Base-by-base conservation (phyloP, 129 eudicot species). In the Ambrosia artemisiifolia region DNA sequence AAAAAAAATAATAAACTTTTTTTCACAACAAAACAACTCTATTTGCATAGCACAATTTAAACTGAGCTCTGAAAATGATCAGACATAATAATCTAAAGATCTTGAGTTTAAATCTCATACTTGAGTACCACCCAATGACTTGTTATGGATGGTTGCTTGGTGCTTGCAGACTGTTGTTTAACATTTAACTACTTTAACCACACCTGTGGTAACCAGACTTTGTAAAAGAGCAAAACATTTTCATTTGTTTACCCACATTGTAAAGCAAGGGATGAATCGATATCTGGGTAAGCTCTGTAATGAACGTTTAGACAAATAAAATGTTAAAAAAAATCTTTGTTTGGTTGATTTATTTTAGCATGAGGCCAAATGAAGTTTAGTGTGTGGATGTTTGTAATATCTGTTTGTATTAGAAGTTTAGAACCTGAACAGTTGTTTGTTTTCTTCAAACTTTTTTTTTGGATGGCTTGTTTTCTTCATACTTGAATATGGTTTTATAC, bases 321-420 rank as follows among this genome's bases (percentile, higher is more conserved):
- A 76, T 12, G 13, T 63, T 63, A n/a, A 77, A 47, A n/a, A n/a
- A 67, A 68, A 34, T 47, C 42, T 75, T 75, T 56, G 62, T 47
- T 67, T 75, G 78, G 59, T 73, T 35, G 62, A 74, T 64, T 74
- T 24, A 42, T 51, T 64, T 51, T 54, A 56, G 38, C 67, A 40
- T 16, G 59, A 44, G 34, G 69, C 69, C 35, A 28, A n/a, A 42
- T 18, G 47, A 10, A 68, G 70, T 47, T 71, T 11, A 66, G 72
- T 63, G 67, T 78, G 72, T 63, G 70, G 32, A 78, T 63, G 78
- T 78, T 71, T 78, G 81, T 77, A 63, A 62, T 77, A 14, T 77
- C 34, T 18, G 34, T 53, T 77, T 78, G 81, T 78, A 70, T 62
- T 78, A 42, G 72, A 70, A 63, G 28, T 24, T 24, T 24, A 24